Evolutionary conservation across 2,329 filamentous ascomycete genomes (phyloP), one percentile per base, ranked within the genome.

Genomic region (Aphanocladium album): DNA sequence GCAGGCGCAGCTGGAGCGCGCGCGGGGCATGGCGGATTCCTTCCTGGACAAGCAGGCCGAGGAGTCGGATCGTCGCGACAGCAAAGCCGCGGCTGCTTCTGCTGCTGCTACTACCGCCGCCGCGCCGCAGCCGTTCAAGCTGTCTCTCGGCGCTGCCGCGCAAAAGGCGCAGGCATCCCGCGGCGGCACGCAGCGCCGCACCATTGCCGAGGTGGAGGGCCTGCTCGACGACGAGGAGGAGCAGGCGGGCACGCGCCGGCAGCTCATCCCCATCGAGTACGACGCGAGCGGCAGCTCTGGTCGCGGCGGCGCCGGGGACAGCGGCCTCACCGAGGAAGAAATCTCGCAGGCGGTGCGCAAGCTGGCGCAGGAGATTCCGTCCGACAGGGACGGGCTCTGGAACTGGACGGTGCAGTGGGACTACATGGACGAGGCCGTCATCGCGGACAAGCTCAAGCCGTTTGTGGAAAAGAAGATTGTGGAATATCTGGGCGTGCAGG

Each of bases 401-500:
- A 84, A 82, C n/a, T 98, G 92, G 91, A 79, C 89, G 19, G 86
- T 99, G 72, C 90, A 93, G 68, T 99, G 95, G 95, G 89, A 96
- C 56, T 91, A 87, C 74, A 82, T 99, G 72, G 90, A 96, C 71
- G 89, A 95, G 63, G 80, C 83, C 17, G 83, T 95, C 46, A 85
- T 98, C 62, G 84, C 86, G 63, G 90, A 96, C 65, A 93, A 97
- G 72, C 85, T 99, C 67, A 86, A 90, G 69, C 93, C 93, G 33
- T 99, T 97, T 77, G 91, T 98, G 60, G 92, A 96, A 79, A 96
- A 96, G 83, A 99, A 98, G 82, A 91, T 98, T 67, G 89, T 99
- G 63, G 95, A 99, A 75, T 96, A 95, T 68, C 83, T 99, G 53
- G 96, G 96, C 62, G 90, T 99, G 61, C 92, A 98, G 76, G 95